Percentiles rank a stretch among this genome's conserved stretches.
These are phyloP conservation scores for Ophiocordyceps camponoti-floridani DNA, from an alignment of 2,329 filamentous ascomycete genomes.

Conservation along the genomic window DNA sequence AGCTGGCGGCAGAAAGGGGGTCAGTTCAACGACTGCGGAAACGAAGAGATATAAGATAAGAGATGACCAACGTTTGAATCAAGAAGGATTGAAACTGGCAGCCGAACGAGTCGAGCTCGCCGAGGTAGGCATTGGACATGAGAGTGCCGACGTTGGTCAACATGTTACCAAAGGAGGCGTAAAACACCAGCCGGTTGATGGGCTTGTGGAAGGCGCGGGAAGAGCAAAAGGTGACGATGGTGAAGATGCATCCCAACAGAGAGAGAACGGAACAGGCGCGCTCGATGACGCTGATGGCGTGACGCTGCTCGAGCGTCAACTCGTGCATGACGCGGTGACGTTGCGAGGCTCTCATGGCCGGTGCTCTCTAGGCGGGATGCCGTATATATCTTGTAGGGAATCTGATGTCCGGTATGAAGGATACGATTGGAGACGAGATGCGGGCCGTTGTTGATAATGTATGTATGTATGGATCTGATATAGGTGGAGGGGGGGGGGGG, in stretches of 20 bases:
- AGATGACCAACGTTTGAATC: constrained; percentile 54
- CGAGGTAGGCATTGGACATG: constrained; percentile 46
- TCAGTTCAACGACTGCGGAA: background rate
- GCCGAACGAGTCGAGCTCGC: constrained; percentile 25
- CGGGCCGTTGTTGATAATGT: background rate
- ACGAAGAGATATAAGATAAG: background rate
- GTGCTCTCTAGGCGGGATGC: background rate
- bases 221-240: constrained; percentile 51
- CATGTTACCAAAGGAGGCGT: constrained; percentile 67
- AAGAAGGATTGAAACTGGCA: constrained; percentile 63
- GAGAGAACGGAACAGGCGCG: constrained; percentile 54
- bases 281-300: constrained; percentile 43
- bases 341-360: background rate
- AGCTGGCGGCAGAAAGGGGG: constrained; percentile 30
- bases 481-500: background rate
- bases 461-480: background rate
- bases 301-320: constrained; percentile 19
- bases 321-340: background rate
- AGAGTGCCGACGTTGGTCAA: constrained; percentile 61
- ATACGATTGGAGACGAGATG: too few relatives aligned
- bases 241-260: constrained; percentile 50
- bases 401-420: too few relatives aligned
- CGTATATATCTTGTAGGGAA: background rate
- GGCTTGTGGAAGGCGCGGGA: constrained; percentile 62
- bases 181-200: constrained; percentile 76